Conservation (phyloP, 2,329 filamentous ascomycete genomes). For the Aspergillus sp. region DNA sequence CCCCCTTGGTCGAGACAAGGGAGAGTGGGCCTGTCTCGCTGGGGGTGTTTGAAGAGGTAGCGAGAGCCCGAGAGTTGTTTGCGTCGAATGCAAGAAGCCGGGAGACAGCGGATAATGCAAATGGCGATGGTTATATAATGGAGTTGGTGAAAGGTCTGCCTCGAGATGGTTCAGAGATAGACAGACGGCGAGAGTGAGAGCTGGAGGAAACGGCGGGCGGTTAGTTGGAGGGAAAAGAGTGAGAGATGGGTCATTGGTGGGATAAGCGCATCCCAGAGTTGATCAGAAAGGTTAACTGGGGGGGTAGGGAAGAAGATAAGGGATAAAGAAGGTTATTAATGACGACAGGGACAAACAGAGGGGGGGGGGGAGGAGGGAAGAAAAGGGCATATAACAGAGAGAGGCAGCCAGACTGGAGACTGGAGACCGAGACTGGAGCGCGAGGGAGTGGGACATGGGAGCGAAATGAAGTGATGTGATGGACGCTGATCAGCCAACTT, state of each 20-base stretch:
- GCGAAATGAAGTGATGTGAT: slow-evolving; percentile 6
- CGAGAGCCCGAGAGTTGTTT: neutral
- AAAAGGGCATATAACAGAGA: neutral
- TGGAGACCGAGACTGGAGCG: neutral
- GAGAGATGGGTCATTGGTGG: slow-evolving; percentile 1
- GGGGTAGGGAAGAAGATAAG: slow-evolving; percentile 1
- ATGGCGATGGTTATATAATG: too few relatives aligned
- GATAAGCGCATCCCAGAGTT: slow-evolving; percentile 5
- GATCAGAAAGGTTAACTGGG: neutral
- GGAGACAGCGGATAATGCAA: neutral
- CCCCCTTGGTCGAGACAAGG: slow-evolving; percentile 12
- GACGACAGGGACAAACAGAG: neutral
- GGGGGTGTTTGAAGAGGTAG: neutral
- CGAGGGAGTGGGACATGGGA: neutral
- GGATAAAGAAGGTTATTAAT: neutral
- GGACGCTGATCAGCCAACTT: slow-evolving; percentile 3
- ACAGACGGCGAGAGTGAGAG: neutral
- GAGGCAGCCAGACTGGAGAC: neutral
- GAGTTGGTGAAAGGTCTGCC: neutral
- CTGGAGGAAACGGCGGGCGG: slow-evolving; percentile 1
- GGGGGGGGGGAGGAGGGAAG: neutral
- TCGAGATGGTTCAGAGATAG: neutral
- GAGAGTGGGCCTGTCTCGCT: neutral
- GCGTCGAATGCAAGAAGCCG: slow-evolving; percentile 16
- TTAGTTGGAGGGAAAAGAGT: slow-evolving; percentile 3